Percentiles rank a stretch among this genome's conserved stretches.
phyloP scores from a whole-genome alignment of 345 rosid genomes.

The Balakata baccata region DNA sequence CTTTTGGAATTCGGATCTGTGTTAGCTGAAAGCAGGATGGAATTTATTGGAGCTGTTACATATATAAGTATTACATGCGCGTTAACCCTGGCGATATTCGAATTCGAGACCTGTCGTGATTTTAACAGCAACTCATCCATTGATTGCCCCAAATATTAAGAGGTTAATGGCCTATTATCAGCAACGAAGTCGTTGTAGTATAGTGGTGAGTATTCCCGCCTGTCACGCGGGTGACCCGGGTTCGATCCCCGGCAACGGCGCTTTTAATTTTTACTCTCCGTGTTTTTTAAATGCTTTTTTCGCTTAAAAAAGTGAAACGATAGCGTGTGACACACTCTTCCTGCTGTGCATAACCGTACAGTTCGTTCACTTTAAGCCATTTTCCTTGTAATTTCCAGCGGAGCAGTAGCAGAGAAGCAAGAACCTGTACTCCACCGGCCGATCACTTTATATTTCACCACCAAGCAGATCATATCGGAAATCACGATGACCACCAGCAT shows the following conservation, averaged over 20 bases:
- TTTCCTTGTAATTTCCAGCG: not conserved
- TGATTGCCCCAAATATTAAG: too few species aligned
- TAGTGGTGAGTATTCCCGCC: constrained; percentile 87
- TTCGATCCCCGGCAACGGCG: constrained; percentile 97
- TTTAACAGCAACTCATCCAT: too few species aligned
- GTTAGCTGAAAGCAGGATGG: not conserved
- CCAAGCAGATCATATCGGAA: not conserved
- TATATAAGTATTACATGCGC: too few species aligned
- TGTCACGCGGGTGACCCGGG: constrained; percentile 96
- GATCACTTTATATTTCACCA: not conserved
- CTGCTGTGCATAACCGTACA: not conserved
- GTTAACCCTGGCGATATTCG: too few species aligned
- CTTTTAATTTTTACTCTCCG: too few species aligned
- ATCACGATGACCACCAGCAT: constrained; percentile 60
- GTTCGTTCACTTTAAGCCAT: not conserved
- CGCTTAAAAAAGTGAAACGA: not conserved
- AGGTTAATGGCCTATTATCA: too few species aligned
- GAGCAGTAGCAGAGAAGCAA: not conserved
- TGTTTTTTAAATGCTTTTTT: too few species aligned
- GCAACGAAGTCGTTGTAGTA: constrained; percentile 63
- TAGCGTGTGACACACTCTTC: not conserved
- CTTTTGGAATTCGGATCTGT: not conserved
- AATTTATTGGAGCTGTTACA: too few species aligned
- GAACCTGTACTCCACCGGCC: not conserved
- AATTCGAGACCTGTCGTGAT: too few species aligned